Percentiles rank a stretch among this genome's conserved stretches.
phyloP scores from a whole-genome alignment of 805 yeast species.

The Monosporozyma siamensis region DNA sequence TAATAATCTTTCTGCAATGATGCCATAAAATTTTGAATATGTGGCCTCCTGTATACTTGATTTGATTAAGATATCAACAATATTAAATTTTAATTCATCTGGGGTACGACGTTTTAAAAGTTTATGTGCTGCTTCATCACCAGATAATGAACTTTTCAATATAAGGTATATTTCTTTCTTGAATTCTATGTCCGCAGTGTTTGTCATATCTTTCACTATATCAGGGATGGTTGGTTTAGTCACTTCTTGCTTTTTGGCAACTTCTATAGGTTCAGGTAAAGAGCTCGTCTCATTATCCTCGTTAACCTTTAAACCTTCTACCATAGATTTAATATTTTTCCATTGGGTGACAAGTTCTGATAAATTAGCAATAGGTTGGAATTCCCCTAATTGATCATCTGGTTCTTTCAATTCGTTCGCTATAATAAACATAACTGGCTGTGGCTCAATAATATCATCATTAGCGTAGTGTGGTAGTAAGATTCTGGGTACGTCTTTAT shows the following conservation, averaged over 20 bases:
- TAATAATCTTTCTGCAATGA: constrained; percentile 59
- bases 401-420: constrained; percentile 9
- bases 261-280: too few relatives aligned
- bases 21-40: constrained; percentile 78
- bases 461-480: neutral
- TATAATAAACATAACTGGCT: constrained; percentile 4
- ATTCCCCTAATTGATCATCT: constrained; percentile 40
- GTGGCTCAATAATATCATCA: neutral
- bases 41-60: constrained; percentile 81
- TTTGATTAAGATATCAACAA: constrained; percentile 66
- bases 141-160: constrained; percentile 80
- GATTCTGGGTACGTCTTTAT: neutral
- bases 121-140: constrained; percentile 90
- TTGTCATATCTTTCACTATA: constrained; percentile 55
- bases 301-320: too few relatives aligned
- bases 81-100: constrained; percentile 37
- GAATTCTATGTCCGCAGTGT: constrained; percentile 49
- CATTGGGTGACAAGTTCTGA: constrained; percentile 37
- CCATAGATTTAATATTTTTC: constrained; percentile 36
- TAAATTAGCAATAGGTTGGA: constrained; percentile 22
- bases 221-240: neutral
- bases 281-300: too few relatives aligned
- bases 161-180: constrained; percentile 75
- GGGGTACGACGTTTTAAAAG: constrained; percentile 44
- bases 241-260: constrained; percentile 10